Evolutionary conservation across 1,139 yeast species (phyloP).

Genomic region (Yamadazyma dendronema): DNA sequence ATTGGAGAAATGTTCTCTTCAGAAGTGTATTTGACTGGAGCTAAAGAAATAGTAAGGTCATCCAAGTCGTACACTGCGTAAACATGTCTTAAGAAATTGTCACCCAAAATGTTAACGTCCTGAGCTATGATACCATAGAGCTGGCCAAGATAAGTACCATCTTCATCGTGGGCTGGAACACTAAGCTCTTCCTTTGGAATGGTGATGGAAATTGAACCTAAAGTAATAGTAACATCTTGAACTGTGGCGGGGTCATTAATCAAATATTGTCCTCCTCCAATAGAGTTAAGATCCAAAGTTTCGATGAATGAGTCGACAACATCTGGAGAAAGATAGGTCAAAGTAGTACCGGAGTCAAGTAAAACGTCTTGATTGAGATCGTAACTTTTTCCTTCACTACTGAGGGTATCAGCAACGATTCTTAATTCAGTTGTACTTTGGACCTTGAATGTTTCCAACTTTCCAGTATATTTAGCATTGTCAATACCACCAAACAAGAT

Average conservation of each 20-base stretch:
- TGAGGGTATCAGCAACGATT: conserved; percentile 19
- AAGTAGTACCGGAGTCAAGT: conserved; percentile 30
- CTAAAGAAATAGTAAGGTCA: conserved; percentile 59
- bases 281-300: conserved; percentile 7
- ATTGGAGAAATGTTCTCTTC: conserved; percentile 32
- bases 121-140: conserved; percentile 4
- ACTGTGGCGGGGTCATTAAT: conserved; percentile 8
- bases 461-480: conserved; percentile 43
- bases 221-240: conserved; percentile 23
- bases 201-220: conserved; percentile 30
- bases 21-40: conserved; percentile 51
- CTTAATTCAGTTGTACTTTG: conserved; percentile 21
- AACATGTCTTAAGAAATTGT: conserved; percentile 67
- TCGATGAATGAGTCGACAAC: conserved; percentile 20
- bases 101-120: conserved; percentile 52
- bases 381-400: conserved; percentile 14
- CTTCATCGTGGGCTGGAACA: neutral
- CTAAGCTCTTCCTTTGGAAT: conserved; percentile 20
- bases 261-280: conserved; percentile 5
- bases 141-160: conserved; percentile 11
- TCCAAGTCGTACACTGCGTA: conserved; percentile 79
- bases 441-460: conserved; percentile 20
- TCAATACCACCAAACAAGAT: conserved; percentile 54
- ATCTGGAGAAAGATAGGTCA: conserved; percentile 22
- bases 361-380: conserved; percentile 21